Base-by-base conservation (phyloP, 2,329 filamentous ascomycete species). In the Aotearoamyces nothofagi region DNA sequence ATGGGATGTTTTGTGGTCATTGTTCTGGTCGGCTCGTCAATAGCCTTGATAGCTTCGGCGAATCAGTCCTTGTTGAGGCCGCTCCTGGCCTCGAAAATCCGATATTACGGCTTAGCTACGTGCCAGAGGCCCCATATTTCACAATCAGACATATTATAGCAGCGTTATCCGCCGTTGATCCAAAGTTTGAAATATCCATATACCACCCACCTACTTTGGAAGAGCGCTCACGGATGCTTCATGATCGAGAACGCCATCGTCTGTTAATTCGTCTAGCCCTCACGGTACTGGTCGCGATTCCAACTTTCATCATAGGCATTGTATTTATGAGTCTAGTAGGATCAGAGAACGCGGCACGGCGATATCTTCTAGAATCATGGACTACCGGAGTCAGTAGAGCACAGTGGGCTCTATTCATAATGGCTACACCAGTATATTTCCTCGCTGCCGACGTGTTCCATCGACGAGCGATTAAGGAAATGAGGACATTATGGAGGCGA, bases 381-480 rank as follows among this genome's bases (percentile, higher is more conserved):
- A 68, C 64, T 39, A 70, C 67, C 3, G 81, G 82, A 1, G 73
- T 86, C 30, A 81, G 69, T 39, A 71, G 83, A 13, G 64, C 77
- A 5, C 80, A 87, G 50, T 78, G 87, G 57, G 69, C 79, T 4
- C 61, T 93, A 0, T 82, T 87, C 43, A 66, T 84, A 31, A 62
- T 92, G 44, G 73, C 83, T 2, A 92, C 83, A 0, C 82, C 83
- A 0, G 73, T 93, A 5, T 93, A 92, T 59, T 76, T 93, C 44
- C 80, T 80, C 40, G 78, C 78, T 1, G 81, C 86, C 1, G 81
- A 92, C 48, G 63, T 84, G 2, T 94, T 94, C 50, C 87, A 94
- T 46, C 53, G 63, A 9, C 67, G 80, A 22, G 79, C 82, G 0
- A 49, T 84, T 39, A 90, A 84, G 48, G 86, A 93, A 43, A 56